These are phyloP conservation scores for Sporothrix mexicana DNA, from an alignment of 2,329 filamentous ascomycete species.

Conservation along the genomic window DNA sequence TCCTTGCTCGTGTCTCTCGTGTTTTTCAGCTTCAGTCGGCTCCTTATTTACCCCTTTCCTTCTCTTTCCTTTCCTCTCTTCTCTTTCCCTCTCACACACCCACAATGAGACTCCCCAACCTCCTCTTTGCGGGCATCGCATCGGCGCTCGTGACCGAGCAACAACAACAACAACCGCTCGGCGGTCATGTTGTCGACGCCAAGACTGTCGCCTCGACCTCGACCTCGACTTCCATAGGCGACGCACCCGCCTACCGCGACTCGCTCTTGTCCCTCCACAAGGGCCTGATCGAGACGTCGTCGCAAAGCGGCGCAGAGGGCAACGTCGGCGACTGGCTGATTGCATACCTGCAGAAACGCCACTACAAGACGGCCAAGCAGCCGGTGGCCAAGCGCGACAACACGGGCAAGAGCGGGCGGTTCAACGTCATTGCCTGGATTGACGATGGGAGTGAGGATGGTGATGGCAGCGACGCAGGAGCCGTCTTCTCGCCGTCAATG, in stretches of 20 bases:
- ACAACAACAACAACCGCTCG: conserved; percentile 10
- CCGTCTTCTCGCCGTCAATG: background rate
- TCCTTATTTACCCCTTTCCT: background rate
- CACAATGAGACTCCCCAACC: conserved; percentile 24
- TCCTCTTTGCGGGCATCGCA: conserved; percentile 23
- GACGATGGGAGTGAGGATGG: conserved; percentile 49
- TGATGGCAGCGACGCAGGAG: conserved; percentile 45
- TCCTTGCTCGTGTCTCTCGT: background rate
- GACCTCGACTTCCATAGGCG: background rate
- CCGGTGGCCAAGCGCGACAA: conserved; percentile 45
- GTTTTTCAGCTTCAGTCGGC: background rate
- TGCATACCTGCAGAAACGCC: conserved; percentile 62
- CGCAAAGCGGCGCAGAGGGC: conserved; percentile 72
- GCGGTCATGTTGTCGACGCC: background rate
- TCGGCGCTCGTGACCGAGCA: conserved; percentile 21
- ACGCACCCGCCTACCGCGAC: conserved; percentile 49
- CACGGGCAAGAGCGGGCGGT: conserved; percentile 53
- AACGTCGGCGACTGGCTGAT: conserved; percentile 71
- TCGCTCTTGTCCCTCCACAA: conserved; percentile 74
- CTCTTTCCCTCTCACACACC: background rate
- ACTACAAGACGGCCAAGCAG: conserved; percentile 54
- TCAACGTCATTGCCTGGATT: conserved; percentile 77
- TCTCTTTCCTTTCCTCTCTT: background rate
- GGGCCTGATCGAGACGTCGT: conserved; percentile 74
- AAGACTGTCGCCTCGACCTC: background rate